These are phyloP conservation scores for Claviceps humidiphila DNA, from an alignment of 2,329 filamentous ascomycete species.

Conservation along the genomic window DNA sequence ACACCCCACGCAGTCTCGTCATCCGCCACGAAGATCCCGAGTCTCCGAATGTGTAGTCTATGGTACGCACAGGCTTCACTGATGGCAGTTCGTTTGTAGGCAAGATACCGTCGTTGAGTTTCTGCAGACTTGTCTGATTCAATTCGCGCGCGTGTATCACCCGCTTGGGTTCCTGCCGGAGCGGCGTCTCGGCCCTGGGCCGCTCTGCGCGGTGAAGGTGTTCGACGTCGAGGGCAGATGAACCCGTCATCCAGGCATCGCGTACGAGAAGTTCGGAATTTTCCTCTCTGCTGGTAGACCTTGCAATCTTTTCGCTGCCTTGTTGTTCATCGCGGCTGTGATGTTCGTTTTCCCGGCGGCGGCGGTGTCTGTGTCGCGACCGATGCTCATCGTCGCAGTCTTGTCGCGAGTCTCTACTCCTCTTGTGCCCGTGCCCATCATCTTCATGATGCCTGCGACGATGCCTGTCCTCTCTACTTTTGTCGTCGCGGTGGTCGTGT, in stretches of 20 bases:
- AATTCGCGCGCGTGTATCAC: conserved; percentile 70
- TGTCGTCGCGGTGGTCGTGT: conserved; percentile 26
- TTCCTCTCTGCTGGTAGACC: background rate
- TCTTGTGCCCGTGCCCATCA: conserved; percentile 45
- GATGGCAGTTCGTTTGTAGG: background rate
- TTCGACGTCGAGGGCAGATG: conserved; percentile 69
- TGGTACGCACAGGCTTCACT: conserved; percentile 35
- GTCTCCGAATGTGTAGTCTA: conserved; percentile 81
- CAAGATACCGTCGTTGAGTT: conserved; percentile 38
- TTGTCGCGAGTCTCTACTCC: conserved; percentile 38
- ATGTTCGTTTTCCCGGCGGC: conserved; percentile 21
- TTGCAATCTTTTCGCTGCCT: conserved; percentile 11
- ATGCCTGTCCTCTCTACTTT: conserved; percentile 16
- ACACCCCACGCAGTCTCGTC: conserved; percentile 83
- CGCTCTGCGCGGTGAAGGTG: conserved; percentile 51
- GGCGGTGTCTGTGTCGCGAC: conserved; percentile 19
- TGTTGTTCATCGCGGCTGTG: conserved; percentile 35
- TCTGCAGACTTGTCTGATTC: conserved; percentile 47
- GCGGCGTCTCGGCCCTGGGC: conserved; percentile 38
- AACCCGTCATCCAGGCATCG: conserved; percentile 91
- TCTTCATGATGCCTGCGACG: conserved; percentile 21
- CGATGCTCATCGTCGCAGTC: conserved; percentile 31
- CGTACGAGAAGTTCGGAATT: conserved; percentile 38
- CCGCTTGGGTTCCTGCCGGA: conserved; percentile 48
- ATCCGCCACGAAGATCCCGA: conserved; percentile 87